These are phyloP conservation scores for Paecilomyces dactylethromorphus DNA, from an alignment of 2,329 filamentous ascomycete species.

Conservation along the genomic window DNA sequence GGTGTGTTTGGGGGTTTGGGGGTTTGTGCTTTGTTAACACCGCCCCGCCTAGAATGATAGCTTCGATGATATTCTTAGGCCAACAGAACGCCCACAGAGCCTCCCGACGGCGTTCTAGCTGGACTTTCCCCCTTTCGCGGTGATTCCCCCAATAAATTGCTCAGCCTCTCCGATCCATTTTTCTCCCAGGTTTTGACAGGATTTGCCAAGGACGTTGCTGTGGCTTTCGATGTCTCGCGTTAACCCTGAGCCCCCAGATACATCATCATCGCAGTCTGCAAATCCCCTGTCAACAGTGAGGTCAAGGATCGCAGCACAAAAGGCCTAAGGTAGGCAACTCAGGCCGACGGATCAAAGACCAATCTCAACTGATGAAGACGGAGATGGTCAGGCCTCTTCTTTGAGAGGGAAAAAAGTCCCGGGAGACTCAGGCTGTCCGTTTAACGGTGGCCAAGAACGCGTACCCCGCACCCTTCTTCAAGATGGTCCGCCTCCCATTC, in stretches of 20 bases:
- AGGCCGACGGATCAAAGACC: background rate
- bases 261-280: background rate
- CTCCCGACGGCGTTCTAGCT: background rate
- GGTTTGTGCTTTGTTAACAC: background rate
- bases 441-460: background rate
- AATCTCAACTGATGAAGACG: background rate
- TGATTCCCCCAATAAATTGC: background rate
- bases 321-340: background rate
- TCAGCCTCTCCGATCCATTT: background rate
- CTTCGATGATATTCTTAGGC: background rate
- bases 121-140: background rate
- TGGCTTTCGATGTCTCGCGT: background rate
- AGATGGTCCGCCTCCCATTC: slow-evolving; percentile 50
- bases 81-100: background rate
- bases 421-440: background rate
- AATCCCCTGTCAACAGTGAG: too few relatives aligned
- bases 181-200: background rate
- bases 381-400: background rate
- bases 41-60: background rate
- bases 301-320: background rate
- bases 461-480: slow-evolving; percentile 11
- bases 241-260: background rate
- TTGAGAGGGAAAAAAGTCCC: background rate
- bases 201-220: background rate
- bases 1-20: background rate